These are phyloP conservation scores for Monosporozyma solicola DNA, from an alignment of 805 yeast species.

Conservation along the genomic window DNA sequence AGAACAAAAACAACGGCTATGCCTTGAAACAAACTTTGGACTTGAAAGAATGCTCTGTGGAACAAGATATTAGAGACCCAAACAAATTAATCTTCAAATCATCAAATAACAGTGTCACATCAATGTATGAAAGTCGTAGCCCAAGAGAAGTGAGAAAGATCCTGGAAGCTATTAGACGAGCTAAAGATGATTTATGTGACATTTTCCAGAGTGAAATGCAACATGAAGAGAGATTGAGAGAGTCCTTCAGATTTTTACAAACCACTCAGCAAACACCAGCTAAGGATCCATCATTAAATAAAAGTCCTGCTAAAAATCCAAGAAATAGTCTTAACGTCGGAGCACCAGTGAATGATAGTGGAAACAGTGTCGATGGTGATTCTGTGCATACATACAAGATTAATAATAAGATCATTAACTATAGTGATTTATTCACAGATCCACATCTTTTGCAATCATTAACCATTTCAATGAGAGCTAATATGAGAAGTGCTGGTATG, in stretches of 20 bases:
- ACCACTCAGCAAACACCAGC: constrained; percentile 29
- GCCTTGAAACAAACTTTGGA: constrained; percentile 78
- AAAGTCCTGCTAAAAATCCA: constrained; percentile 24
- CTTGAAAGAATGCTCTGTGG: constrained; percentile 46
- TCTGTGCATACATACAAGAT: neutral
- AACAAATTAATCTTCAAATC: constrained; percentile 14
- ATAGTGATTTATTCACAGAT: constrained; percentile 10
- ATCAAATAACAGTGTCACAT: constrained; percentile 3
- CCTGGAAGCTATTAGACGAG: constrained; percentile 47
- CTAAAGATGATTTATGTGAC: constrained; percentile 51
- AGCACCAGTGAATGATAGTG: constrained; percentile 8
- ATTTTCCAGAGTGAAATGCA: constrained; percentile 43
- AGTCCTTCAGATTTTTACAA: constrained; percentile 36
- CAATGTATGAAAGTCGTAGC: constrained; percentile 19
- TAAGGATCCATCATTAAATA: constrained; percentile 20
- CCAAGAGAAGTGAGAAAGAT: constrained; percentile 33
- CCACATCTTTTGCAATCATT: constrained; percentile 45
- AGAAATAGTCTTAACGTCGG: constrained; percentile 15
- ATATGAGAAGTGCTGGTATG: constrained; percentile 45
- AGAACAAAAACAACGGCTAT: constrained; percentile 40
- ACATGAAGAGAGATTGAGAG: constrained; percentile 36
- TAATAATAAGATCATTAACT: neutral
- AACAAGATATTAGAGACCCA: constrained; percentile 20
- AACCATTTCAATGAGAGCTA: constrained; percentile 51
- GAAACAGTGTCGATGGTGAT: constrained; percentile 1